Evolutionary conservation across 441 rosid species (phyloP).

Genomic region (Gossypium davidsonii): DNA sequence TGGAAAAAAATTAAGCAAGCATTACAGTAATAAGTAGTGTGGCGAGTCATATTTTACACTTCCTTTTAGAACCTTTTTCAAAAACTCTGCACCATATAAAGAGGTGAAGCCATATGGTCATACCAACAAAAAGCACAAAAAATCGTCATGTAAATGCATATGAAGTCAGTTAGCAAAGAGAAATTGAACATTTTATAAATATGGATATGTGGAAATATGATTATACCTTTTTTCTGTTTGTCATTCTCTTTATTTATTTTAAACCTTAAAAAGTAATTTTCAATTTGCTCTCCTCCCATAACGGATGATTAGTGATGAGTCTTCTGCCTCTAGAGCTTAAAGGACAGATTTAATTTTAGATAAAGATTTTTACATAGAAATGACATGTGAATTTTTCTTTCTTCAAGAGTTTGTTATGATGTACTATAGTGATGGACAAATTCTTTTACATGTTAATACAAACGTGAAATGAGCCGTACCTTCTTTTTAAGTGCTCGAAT

Average conservation of each 20-base stretch:
- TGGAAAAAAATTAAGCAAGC: neutral
- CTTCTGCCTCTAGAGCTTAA: neutral
- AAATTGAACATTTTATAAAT: neutral
- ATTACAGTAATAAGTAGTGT: neutral
- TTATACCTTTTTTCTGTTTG: neutral
- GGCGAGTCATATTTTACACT: neutral
- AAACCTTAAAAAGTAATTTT: neutral
- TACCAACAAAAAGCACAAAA: neutral
- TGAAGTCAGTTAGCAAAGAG: neutral
- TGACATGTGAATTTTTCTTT: neutral
- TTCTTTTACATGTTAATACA: neutral
- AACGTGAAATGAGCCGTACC: conserved; percentile 35
- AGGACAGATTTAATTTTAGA: neutral
- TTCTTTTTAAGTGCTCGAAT: conserved; percentile 87
- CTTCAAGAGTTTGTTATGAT: neutral
- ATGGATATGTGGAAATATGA: neutral
- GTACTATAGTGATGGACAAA: neutral
- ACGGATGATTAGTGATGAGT: neutral
- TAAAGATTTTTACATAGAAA: neutral
- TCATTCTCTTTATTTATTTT: neutral
- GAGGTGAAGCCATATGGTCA: neutral
- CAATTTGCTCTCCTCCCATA: neutral
- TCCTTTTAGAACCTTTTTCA: neutral
- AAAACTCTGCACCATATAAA: neutral
- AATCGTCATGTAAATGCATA: neutral